Base-by-base conservation (phyloP, 1,139 yeast species). In the Debaryomyces subglobosus region DNA sequence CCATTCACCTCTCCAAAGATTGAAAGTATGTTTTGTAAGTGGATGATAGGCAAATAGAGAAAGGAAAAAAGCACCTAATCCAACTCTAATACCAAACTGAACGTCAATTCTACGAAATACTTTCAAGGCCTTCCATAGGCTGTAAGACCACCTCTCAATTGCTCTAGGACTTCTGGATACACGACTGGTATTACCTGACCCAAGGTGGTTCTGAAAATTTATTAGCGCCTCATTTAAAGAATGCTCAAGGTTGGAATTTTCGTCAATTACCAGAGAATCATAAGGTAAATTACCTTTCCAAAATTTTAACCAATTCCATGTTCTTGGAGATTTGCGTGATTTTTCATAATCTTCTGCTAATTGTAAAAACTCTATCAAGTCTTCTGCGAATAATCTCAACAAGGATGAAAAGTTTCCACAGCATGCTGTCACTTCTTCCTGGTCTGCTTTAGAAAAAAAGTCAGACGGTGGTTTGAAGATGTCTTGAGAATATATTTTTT, bases 1-100 rank as follows among this genome's bases (percentile, higher is more conserved):
- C 96, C 96, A 89, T 63, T 89, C 96, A 13, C 88, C 85, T 55
- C 94, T 69, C 91, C 92, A 88, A 45, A 72, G 75, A 44, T 71
- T 77, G 57, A 88, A 89, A 0, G 65, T 54, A 5, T 74, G 72
- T 48, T 84, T 74, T 0, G 90, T 78, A 4, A 63, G 62, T 1
- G 85, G 84, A 35, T 81, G 60, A 60, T 84, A 89, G 3, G 96
- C 96, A 49, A 89, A 84, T 0, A 81, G 56, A 0, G 92, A 84
- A 40, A 89, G 66, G 5, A 79, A 68, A 39, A 86, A 75, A 0
- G 95, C 89, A 0, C 96, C 96, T 9, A 87, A 61, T 0, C 92
- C 96, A 7, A 88, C 96, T 44, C 94, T 71, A 20, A 89, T 69
- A 4, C 95, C 96, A 64, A 87, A 89, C 58, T 86, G 89, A 4